Evolutionary conservation across 2,329 filamentous ascomycete genomes (phyloP).

Genomic region (Fusarium sp.): DNA sequence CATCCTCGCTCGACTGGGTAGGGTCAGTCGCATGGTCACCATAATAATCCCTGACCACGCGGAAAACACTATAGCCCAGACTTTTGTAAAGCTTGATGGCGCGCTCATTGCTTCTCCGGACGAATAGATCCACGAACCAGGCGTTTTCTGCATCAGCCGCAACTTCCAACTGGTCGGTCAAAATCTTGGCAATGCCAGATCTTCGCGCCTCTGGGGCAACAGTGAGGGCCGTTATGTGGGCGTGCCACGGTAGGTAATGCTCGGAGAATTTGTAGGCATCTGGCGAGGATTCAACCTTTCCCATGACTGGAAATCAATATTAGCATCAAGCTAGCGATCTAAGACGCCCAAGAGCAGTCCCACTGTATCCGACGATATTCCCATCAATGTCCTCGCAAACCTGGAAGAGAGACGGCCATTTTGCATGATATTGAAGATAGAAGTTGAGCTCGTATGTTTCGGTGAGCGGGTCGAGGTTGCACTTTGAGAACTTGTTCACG

Average conservation of each 20-base stretch:
- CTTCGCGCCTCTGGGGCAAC: slow-evolving; percentile 88
- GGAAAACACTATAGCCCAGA: slow-evolving; percentile 92
- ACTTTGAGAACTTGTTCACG: slow-evolving; percentile 89
- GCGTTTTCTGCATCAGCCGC: slow-evolving; percentile 84
- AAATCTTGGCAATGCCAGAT: slow-evolving; percentile 85
- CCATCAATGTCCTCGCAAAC: slow-evolving; percentile 88
- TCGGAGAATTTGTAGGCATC: slow-evolving; percentile 78
- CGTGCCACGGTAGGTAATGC: slow-evolving; percentile 99
- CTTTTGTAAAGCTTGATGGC: slow-evolving; percentile 90
- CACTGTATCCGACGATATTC: slow-evolving; percentile 96
- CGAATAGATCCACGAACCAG: slow-evolving; percentile 97
- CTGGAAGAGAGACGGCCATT: slow-evolving; percentile 95
- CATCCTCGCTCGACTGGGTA: slow-evolving; percentile 79
- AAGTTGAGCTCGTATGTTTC: slow-evolving; percentile 97
- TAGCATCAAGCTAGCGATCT: slow-evolving; percentile 16
- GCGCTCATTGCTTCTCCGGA: slow-evolving; percentile 86
- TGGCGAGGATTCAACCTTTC: slow-evolving; percentile 91
- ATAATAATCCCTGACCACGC: slow-evolving; percentile 92
- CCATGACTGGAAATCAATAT: slow-evolving; percentile 80
- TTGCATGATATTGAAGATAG: slow-evolving; percentile 94
- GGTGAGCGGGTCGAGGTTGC: slow-evolving; percentile 96
- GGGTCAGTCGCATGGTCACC: slow-evolving; percentile 81
- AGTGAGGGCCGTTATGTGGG: slow-evolving; percentile 95
- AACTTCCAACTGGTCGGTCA: slow-evolving; percentile 85
- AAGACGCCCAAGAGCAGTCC: slow-evolving; percentile 45